phyloP scores from a whole-genome alignment of 2,329 filamentous ascomycete genomes.

The Xylariaceae sp. region DNA sequence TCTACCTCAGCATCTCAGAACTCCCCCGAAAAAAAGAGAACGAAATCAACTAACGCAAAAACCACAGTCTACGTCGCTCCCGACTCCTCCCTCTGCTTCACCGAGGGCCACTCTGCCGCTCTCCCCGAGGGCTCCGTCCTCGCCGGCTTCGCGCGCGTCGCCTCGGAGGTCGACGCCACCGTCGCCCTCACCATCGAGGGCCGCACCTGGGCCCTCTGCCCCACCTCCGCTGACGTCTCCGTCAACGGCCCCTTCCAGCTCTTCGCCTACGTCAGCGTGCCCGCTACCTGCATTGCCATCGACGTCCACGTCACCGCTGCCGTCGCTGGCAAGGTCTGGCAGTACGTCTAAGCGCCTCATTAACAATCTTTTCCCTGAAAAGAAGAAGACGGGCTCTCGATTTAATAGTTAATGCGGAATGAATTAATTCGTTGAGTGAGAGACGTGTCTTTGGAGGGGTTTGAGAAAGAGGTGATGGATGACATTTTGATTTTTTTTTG shows the following conservation, averaged over 20 bases:
- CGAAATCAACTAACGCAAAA: background rate
- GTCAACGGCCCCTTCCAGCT: background rate
- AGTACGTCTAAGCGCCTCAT: background rate
- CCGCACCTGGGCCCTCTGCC: background rate
- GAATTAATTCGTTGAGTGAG: too few relatives aligned
- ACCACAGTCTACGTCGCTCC: background rate
- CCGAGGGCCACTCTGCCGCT: background rate
- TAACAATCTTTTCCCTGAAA: too few relatives aligned
- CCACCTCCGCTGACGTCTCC: background rate
- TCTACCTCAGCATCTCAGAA: background rate
- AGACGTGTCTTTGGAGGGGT: too few relatives aligned
- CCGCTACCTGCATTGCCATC: background rate
- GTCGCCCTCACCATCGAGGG: background rate
- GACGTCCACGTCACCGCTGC: background rate
- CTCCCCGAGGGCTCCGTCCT: background rate
- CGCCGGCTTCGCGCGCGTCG: background rate
- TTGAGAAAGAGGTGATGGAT: too few relatives aligned
- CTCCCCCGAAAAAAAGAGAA: too few relatives aligned
- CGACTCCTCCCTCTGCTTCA: background rate
- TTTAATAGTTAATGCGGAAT: too few relatives aligned
- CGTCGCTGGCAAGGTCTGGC: background rate
- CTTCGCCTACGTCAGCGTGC: background rate
- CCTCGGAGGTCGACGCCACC: background rate
- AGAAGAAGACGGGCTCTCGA: too few relatives aligned
- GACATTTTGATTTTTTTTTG: too few relatives aligned